These are phyloP conservation scores for Saccharata proteae DNA, from an alignment of 2,329 filamentous ascomycete species.

Conservation along the genomic window DNA sequence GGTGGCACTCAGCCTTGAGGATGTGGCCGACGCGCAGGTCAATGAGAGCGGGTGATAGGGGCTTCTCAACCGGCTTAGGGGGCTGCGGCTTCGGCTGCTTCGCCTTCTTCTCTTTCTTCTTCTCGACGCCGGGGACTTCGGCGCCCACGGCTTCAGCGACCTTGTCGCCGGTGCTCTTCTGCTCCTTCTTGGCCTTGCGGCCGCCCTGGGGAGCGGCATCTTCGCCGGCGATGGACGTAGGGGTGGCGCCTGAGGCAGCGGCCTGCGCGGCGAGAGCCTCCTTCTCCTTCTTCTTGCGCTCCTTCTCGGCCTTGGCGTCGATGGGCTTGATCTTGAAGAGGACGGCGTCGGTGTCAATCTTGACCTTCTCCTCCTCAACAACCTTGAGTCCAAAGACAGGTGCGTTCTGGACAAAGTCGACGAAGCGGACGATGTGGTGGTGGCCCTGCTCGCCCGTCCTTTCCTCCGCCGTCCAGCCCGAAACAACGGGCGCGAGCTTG, in stretches of 20 bases:
- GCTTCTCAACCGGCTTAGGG: constrained; percentile 54
- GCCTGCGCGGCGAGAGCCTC: constrained; percentile 44
- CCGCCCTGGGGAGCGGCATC: constrained; percentile 28
- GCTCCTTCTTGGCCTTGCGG: constrained; percentile 33
- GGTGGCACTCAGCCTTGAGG: constrained; percentile 88
- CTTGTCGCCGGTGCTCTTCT: constrained; percentile 37
- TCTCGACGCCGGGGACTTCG: constrained; percentile 30
- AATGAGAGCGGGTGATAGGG: constrained; percentile 73
- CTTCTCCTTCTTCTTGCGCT: constrained; percentile 94
- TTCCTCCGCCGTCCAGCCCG: constrained; percentile 72
- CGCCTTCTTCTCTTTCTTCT: constrained; percentile 79
- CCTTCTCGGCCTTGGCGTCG: constrained; percentile 90
- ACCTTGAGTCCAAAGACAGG: constrained; percentile 57
- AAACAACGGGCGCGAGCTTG: constrained; percentile 62
- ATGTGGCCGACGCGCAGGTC: constrained; percentile 96
- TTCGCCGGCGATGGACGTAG: constrained; percentile 23
- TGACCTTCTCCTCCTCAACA: constrained; percentile 60
- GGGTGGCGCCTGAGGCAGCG: constrained; percentile 35
- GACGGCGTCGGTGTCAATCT: constrained; percentile 66
- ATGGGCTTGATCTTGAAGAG: constrained; percentile 79
- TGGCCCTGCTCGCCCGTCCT: constrained; percentile 79
- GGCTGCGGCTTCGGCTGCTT: constrained; percentile 66
- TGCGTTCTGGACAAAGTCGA: constrained; percentile 93
- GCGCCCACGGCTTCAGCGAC: constrained; percentile 38
- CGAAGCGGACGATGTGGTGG: constrained; percentile 79